Conservation (phyloP, 805 yeast species). For the Pachysolen tannophilus region DNA sequence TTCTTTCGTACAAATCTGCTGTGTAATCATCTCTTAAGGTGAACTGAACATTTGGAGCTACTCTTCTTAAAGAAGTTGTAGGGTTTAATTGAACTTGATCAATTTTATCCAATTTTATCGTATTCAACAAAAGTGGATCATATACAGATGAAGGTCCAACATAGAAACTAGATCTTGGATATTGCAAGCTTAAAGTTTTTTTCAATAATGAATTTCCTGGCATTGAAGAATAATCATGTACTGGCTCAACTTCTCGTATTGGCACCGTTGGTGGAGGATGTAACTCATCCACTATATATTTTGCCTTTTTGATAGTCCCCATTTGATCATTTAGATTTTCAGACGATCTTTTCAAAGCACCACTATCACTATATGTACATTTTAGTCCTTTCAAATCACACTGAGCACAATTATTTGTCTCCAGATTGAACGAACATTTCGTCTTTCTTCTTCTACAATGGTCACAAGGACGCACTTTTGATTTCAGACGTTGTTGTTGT, state of each 20-base stretch:
- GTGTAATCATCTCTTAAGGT: conserved; percentile 75
- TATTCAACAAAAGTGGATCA: conserved; percentile 62
- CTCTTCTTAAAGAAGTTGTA: conserved; percentile 65
- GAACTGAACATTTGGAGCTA: conserved; percentile 69
- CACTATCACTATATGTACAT: conserved; percentile 64
- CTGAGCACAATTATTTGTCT: conserved; percentile 57
- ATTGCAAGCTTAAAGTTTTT: conserved; percentile 68
- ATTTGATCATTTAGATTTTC: conserved; percentile 18
- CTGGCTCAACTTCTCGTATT: conserved; percentile 47
- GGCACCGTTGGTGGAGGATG: conserved; percentile 30
- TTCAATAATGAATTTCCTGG: conserved; percentile 58
- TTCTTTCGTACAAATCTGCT: conserved; percentile 54
- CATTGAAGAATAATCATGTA: conserved; percentile 59
- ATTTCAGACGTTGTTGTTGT: conserved; percentile 8
- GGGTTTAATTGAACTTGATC: conserved; percentile 75
- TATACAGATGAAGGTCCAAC: conserved; percentile 85
- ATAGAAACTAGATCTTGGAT: conserved; percentile 82
- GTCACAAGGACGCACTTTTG: conserved; percentile 64
- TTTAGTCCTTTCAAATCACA: conserved; percentile 68
- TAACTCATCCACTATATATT: conserved; percentile 24
- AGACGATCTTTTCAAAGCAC: conserved; percentile 30
- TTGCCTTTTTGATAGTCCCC: conserved; percentile 14
- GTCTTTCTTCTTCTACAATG: conserved; percentile 77
- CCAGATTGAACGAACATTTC: conserved; percentile 65
- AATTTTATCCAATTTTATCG: conserved; percentile 56